These are phyloP conservation scores for Hypoxylon cercidicola DNA, from an alignment of 495 filamentous ascomycete species.

Conservation along the genomic window DNA sequence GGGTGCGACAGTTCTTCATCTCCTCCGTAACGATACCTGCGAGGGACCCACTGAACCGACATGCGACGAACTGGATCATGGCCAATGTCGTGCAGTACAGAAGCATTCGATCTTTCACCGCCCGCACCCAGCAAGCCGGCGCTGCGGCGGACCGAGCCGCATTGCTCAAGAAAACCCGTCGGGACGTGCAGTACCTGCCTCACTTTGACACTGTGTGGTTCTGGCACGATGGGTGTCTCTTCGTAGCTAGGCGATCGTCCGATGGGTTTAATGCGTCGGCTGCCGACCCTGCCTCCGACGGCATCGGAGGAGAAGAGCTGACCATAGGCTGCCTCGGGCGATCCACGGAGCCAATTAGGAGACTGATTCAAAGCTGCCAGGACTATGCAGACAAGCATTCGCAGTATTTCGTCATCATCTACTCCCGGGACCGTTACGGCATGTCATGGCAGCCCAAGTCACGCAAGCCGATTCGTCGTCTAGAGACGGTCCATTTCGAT, in stretches of 20 bases:
- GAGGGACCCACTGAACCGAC: slow-evolving; percentile 55
- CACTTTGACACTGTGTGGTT: slow-evolving; percentile 58
- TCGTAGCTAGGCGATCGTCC: slow-evolving; percentile 53
- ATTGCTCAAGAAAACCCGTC: slow-evolving; percentile 53
- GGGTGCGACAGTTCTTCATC: slow-evolving; percentile 54
- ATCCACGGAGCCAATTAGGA: slow-evolving; percentile 58
- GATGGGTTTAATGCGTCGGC: slow-evolving; percentile 55
- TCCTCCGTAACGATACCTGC: slow-evolving; percentile 54
- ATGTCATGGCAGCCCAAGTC: slow-evolving; percentile 57
- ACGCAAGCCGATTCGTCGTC: slow-evolving; percentile 55
- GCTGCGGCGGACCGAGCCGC: slow-evolving; percentile 50
- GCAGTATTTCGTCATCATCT: slow-evolving; percentile 56
- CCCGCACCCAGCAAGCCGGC: slow-evolving; percentile 50
- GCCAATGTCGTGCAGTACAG: slow-evolving; percentile 50
- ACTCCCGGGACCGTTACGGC: slow-evolving; percentile 48
- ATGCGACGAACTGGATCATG: slow-evolving; percentile 57
- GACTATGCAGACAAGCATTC: slow-evolving; percentile 59
- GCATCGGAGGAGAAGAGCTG: slow-evolving; percentile 54
- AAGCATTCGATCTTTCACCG: slow-evolving; percentile 53
- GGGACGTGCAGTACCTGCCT: slow-evolving; percentile 57
- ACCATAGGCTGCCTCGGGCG: slow-evolving; percentile 59
- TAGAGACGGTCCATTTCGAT: slow-evolving; percentile 61
- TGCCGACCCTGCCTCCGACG: slow-evolving; percentile 46
- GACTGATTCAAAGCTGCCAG: slow-evolving; percentile 52
- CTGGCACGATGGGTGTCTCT: slow-evolving; percentile 52